A percentile compares a stretch with the other conserved stretches of the same genome.
Conservation (phyloP, 2,329 filamentous ascomycete species). For the Colletotrichum melonis region DNA sequence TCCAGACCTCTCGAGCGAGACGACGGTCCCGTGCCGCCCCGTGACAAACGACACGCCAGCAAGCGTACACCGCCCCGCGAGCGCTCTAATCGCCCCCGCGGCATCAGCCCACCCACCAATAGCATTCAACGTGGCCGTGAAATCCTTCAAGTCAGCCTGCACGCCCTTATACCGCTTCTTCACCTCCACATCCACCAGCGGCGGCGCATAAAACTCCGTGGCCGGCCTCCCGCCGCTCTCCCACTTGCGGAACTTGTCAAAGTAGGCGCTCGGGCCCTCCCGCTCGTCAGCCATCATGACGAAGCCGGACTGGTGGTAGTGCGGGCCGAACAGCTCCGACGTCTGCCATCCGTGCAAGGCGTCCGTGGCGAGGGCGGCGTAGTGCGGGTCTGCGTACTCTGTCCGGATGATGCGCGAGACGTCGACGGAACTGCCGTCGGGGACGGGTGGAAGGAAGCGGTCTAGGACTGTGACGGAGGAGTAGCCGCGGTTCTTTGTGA, state of each 20-base stretch:
- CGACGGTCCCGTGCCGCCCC: constrained; percentile 43
- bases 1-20: constrained; percentile 37
- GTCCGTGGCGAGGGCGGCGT: constrained; percentile 62
- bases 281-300: constrained; percentile 42
- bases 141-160: constrained; percentile 24
- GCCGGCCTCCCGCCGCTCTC: neutral
- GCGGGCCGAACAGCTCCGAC: constrained; percentile 39
- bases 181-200: constrained; percentile 45
- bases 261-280: constrained; percentile 35
- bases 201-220: constrained; percentile 33
- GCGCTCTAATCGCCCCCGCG: constrained; percentile 40
- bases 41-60: constrained; percentile 46
- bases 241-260: constrained; percentile 9
- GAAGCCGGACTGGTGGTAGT: constrained; percentile 47
- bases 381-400: constrained; percentile 74
- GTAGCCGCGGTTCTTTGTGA: constrained; percentile 40
- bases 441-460: constrained; percentile 48
- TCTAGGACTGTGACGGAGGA: constrained; percentile 50
- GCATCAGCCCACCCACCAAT: constrained; percentile 49
- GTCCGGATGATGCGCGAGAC: constrained; percentile 53
- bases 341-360: constrained; percentile 39
- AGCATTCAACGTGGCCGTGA: constrained; percentile 38
- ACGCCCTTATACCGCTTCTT: constrained; percentile 21
- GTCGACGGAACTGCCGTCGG: constrained; percentile 53
- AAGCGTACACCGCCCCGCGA: constrained; percentile 42